Evolutionary conservation across 805 yeast species (phyloP), one percentile per base, ranked within the genome.

Genomic region (Lipomyces chichibuensis): DNA sequence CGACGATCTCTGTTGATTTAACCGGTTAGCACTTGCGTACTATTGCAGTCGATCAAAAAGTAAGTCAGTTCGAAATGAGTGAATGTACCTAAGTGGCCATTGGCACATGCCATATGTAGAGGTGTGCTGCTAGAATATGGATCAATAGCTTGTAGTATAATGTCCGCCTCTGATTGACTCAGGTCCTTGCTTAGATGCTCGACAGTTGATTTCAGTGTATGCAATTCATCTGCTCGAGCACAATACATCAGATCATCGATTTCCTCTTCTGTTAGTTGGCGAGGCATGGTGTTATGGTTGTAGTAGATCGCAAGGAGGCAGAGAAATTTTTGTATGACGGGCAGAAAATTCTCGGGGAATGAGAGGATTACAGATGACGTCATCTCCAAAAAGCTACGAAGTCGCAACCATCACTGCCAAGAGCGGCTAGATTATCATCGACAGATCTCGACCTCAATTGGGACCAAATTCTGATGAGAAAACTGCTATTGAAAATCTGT

Each of bases 71-170:
- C n/a, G 25, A 13, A 14, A 8, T 20, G 23, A 8, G 14, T 6
- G 56, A 8, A 25, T 6, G 56, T 54, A 67, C 88, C 92, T 3
- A 80, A 70, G 76, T 94, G 96, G 0, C 98, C 99, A 78, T 95
- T 95, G 33, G 96, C 99, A 29, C 96, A 88, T 0, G 98, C 98
- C 93, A 91, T 91, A 76, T 95, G 99, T 60, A 95, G 80, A 7
- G 97, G 89, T 0, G 97, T 91, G 61, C 90, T 85, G 52, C 83
- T 77, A 1, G 93, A 83, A 62, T 77, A 80, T 58, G 86, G 88
- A 72, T 93, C 97, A 70, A 82, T 81, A 71, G 89, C 87, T 82
- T 60, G 85, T 84, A 61, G 85, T 80, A 73, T 81, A 17, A 66
- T 62, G 8, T 57, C 66, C 20, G 72, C 69, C 27, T 73, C 62